Percentiles rank a stretch among this genome's conserved stretches.
phyloP scores from a whole-genome alignment of 2,329 filamentous ascomycete species.

The Epichloe coenophiala region DNA sequence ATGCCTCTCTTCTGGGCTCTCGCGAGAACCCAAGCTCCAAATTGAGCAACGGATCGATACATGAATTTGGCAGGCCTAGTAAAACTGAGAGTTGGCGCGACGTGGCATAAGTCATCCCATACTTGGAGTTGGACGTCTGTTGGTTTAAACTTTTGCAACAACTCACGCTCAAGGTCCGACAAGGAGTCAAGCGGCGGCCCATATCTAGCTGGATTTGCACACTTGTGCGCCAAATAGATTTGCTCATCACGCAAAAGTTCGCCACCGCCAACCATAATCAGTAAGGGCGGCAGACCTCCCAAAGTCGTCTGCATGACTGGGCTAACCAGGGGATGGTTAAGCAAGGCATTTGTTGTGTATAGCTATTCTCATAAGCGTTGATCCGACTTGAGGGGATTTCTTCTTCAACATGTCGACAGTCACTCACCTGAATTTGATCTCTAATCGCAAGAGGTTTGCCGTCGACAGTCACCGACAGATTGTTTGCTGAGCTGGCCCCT shows the following conservation, averaged over 20 bases:
- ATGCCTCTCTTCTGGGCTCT: constrained; percentile 68
- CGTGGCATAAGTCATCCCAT: constrained; percentile 92
- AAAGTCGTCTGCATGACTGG: constrained; percentile 78
- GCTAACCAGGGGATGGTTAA: constrained; percentile 81
- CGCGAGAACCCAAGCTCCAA: constrained; percentile 82
- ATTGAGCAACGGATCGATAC: constrained; percentile 85
- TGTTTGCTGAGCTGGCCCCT: constrained; percentile 16
- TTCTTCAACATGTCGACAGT: background rate
- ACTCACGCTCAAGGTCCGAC: constrained; percentile 45
- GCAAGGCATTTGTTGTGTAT: constrained; percentile 69
- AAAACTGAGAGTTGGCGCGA: constrained; percentile 84
- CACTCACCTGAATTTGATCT: constrained; percentile 74
- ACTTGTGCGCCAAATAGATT: constrained; percentile 89
- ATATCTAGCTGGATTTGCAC: constrained; percentile 69
- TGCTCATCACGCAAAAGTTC: constrained; percentile 90
- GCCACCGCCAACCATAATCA: constrained; percentile 77
- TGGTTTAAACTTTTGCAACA: constrained; percentile 55
- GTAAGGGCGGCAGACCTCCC: constrained; percentile 75
- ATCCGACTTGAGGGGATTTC: background rate
- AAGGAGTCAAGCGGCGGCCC: constrained; percentile 52
- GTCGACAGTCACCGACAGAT: constrained; percentile 55
- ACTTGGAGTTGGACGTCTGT: constrained; percentile 91
- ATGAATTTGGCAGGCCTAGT: constrained; percentile 93
- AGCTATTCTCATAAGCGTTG: constrained; percentile 28
- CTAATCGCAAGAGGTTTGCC: constrained; percentile 60